A percentile compares a stretch with the other conserved stretches of the same genome.
phyloP scores from a whole-genome alignment of 176 grass and related monocot genomes.

The Oryza longistaminata region DNA sequence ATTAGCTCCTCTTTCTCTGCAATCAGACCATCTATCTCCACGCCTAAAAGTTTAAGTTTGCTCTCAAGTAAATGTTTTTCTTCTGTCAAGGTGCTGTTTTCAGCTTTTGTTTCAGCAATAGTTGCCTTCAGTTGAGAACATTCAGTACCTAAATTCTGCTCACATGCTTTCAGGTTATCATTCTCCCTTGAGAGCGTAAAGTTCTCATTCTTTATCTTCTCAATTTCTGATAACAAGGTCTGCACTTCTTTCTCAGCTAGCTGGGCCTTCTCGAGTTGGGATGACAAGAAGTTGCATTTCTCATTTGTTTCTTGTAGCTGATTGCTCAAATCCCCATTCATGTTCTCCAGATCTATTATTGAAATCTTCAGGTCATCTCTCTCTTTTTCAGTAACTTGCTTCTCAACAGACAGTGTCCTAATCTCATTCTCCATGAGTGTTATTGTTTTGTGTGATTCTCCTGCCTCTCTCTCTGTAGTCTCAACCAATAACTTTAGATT shows the following conservation, averaged over 20 bases:
- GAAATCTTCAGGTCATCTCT: constrained; percentile 43
- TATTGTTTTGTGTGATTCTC: constrained; percentile 44
- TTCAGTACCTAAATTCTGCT: constrained; percentile 51
- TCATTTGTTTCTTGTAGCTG: constrained; percentile 44
- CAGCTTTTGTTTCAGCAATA: constrained; percentile 39
- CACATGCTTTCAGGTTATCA: constrained; percentile 43
- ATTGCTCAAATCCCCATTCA: constrained; percentile 29
- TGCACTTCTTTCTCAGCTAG: constrained; percentile 43
- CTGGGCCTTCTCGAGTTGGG: constrained; percentile 42
- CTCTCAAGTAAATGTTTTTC: constrained; percentile 47
- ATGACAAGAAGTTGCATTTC: constrained; percentile 40
- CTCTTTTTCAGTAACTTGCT: constrained; percentile 50
- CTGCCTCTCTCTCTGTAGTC: constrained; percentile 38
- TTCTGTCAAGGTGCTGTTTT: constrained; percentile 48
- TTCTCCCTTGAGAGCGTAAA: constrained; percentile 40
- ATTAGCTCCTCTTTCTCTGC: constrained; percentile 48
- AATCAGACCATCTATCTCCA: constrained; percentile 44
- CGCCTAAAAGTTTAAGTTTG: constrained; percentile 36
- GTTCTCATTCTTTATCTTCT: constrained; percentile 59
- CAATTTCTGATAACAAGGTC: constrained; percentile 45
- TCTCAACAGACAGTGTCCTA: constrained; percentile 38
- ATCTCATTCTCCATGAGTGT: constrained; percentile 49
- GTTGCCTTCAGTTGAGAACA: constrained; percentile 41
- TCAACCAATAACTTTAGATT: constrained; percentile 54
- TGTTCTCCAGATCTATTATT: constrained; percentile 44